Evolutionary conservation across 2,329 filamentous ascomycete species (phyloP).

Genomic region (Colletotrichum sp.): DNA sequence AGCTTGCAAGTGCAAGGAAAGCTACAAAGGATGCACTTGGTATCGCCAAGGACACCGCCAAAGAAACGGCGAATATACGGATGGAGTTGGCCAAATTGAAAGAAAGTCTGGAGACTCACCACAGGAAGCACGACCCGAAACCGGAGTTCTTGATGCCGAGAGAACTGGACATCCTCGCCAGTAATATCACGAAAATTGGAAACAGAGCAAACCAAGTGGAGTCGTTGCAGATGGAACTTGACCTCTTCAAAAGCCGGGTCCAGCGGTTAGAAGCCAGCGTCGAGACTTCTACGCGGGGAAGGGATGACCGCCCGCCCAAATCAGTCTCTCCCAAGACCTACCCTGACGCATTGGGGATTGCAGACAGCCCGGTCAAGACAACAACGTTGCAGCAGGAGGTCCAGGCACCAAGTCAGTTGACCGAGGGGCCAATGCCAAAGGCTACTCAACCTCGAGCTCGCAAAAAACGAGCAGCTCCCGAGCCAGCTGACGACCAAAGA

Average conservation of each 20-base stretch:
- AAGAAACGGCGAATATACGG: slow-evolving; percentile 36
- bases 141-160: slow-evolving; percentile 1
- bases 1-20: slow-evolving; percentile 27
- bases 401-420: neutral
- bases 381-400: neutral
- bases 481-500: neutral
- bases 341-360: neutral
- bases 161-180: slow-evolving; percentile 45
- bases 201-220: slow-evolving; percentile 43
- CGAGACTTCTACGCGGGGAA: neutral
- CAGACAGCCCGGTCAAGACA: neutral
- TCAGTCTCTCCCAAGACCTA: neutral
- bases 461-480: neutral
- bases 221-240: slow-evolving; percentile 45
- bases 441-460: neutral
- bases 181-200: slow-evolving; percentile 41
- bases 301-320: neutral
- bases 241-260: slow-evolving; percentile 41
- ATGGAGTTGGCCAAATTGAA: slow-evolving; percentile 36
- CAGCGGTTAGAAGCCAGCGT: slow-evolving; percentile 35
- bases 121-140: slow-evolving; percentile 9
- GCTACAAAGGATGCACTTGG: slow-evolving; percentile 27
- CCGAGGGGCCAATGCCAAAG: neutral
- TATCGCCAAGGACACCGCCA: slow-evolving; percentile 27
- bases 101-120: slow-evolving; percentile 30